These are phyloP conservation scores for Sporobolus alterniflorus DNA, from an alignment of 202 grass and related monocot genomes.

Conservation along the genomic window DNA sequence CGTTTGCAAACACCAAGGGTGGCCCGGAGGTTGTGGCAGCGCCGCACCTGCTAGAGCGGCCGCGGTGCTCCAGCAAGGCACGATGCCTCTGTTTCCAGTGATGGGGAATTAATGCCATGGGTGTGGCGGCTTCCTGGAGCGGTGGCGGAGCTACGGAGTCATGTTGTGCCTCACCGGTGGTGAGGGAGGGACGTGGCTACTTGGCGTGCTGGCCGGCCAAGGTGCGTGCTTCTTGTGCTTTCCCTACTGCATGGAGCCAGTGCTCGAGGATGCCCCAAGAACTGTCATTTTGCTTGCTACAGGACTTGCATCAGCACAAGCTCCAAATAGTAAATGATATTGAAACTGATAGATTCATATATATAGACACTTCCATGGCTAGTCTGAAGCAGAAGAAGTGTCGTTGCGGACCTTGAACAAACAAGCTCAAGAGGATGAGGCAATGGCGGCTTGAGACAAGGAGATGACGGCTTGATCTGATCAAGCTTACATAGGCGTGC, in stretches of 20 bases:
- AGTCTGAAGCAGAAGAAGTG: too few species aligned
- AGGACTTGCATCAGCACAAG: not conserved
- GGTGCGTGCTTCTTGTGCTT: not conserved
- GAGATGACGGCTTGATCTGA: not conserved
- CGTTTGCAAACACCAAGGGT: not conserved
- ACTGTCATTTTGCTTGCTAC: not conserved
- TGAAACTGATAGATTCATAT: not conserved
- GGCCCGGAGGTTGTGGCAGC: too few species aligned
- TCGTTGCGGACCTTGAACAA: not conserved
- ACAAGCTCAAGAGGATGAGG: too few species aligned
- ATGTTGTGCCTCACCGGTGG: too few species aligned
- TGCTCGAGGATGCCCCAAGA: not conserved
- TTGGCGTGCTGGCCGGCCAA: not conserved
- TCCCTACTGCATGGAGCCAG: not conserved
- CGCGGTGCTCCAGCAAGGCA: not conserved
- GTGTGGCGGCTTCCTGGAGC: not conserved
- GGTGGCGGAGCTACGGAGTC: too few species aligned
- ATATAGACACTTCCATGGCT: not conserved
- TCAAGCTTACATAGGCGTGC: not conserved
- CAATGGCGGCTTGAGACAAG: not conserved
- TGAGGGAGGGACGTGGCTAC: not conserved
- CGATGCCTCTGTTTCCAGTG: not conserved
- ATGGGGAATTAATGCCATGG: not conserved
- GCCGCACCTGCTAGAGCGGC: not conserved
- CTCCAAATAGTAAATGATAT: not conserved